Percentiles rank a stretch among this genome's conserved stretches.
Evolutionary conservation across 2,329 filamentous ascomycete species (phyloP).

Genomic region (Calonectria pteridis): DNA sequence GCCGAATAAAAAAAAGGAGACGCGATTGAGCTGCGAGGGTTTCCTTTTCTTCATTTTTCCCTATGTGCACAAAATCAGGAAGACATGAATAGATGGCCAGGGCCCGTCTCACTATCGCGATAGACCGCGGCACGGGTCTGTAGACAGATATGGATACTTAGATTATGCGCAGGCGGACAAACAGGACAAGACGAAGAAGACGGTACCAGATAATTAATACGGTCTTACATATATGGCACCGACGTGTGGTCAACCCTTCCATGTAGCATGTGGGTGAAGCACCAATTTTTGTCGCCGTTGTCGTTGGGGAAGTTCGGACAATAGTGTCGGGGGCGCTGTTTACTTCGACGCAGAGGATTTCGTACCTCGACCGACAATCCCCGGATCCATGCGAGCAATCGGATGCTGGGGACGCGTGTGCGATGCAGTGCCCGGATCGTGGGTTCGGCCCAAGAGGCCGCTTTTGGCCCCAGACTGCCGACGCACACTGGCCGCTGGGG

Average conservation of each 20-base stretch:
- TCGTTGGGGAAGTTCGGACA: neutral
- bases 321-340: neutral
- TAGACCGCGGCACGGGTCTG: neutral
- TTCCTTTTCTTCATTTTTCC: neutral
- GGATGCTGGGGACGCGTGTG: neutral
- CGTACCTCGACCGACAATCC: conserved; percentile 3
- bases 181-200: neutral
- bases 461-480: conserved; percentile 14
- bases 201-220: neutral
- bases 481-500: neutral
- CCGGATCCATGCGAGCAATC: neutral
- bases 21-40: neutral
- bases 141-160: neutral
- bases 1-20: conserved; percentile 13
- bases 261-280: neutral
- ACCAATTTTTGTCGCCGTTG: neutral
- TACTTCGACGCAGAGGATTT: neutral
- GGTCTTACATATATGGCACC: no score
- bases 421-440: neutral
- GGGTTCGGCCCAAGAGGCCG: conserved; percentile 16
- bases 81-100: neutral
- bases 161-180: conserved; percentile 1
- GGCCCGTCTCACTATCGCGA: neutral
- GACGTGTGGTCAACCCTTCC: neutral
- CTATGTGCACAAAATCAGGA: conserved; percentile 5